Base-by-base conservation (phyloP, 192 early-diverging fungal species). In the Gonapodya sp. region DNA sequence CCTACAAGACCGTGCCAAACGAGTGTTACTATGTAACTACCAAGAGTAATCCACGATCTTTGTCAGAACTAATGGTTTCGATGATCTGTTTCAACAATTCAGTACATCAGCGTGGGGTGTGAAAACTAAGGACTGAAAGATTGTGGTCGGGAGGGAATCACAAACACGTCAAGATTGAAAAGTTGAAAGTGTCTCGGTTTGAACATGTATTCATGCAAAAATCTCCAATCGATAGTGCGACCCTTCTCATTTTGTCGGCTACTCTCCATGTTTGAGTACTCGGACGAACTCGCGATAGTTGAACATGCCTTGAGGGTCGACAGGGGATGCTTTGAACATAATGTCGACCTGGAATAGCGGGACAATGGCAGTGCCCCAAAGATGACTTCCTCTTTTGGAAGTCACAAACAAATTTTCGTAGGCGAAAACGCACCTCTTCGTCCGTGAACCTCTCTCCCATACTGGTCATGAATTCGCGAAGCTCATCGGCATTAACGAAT, bases 391-490 rank as follows among this genome's bases (percentile, higher is more conserved):
- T 64, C 8, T 64, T 64, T 64, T 16, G 24, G 24, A 16, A 24
- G 24, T 24, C 46, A 64, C 8, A 16, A 24, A 64, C 46, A 24
- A 64, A 64, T 14, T 16, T 34, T 14, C 2, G 31, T 14, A 33
- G 8, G 8, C 8, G 75, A 16, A 16, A 33, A 31, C 75, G 8
- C 80, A 95, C 94, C 86, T 98, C 96, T 36, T 96, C 94, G 46
- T 94, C 90, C 16, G 93, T 94, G 81, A 98, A 96, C 80, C 95
- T 87, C 79, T 98, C 95, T 14, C 94, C 94, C 95, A 96, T 97
- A 36, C 92, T 94, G 36, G 94, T 96, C 94, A 98, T 93, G 74
- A 89, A 92, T 73, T 96, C 95, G 73, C 93, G 82, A 37, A 98
- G 83, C 37, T 94, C 90, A 32, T 95, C 93, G 0, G 92, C 93